Base-by-base conservation (phyloP, 225 moss, liverwort and hornwort species). In the Pleurozium schreberi region DNA sequence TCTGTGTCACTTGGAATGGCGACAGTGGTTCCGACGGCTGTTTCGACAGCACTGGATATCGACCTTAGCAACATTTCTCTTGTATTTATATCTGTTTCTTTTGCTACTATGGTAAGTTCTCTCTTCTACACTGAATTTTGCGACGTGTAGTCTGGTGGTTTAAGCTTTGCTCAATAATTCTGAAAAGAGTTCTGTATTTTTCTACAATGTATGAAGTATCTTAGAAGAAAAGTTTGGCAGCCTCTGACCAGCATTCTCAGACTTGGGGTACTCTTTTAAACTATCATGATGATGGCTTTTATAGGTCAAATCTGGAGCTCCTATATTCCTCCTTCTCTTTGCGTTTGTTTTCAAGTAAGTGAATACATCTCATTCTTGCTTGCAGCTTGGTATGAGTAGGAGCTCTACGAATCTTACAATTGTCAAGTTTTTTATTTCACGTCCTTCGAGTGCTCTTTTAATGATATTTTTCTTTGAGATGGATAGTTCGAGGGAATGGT, bases 261-360 rank as follows among this genome's bases (percentile, higher is more conserved):
- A 30, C 59, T 71, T 74, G 77, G 70, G 65, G 79, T 53, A 59
- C 55, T 88, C 78, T 73, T 81, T 42, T 89, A 86, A 85, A 53
- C 73, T 79, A 79, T n/a, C 49, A 78, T 84, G 61, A 88, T 93
- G 81, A 63, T 86, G 74, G 45, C 47, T 78, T 81, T 83, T 94
- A 84, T 91, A 99, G 98, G 95, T 96, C 84, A 99, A 99, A 93
- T 99, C 99, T 88, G 96, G 96, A 91, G 92, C 96, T 75, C 99
- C 99, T 82, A 96, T 99, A 67, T 99, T 99, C 78, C 92, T 99
- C 30, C 97, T 99, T 33, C 92, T 99, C 86, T 99, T 99, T 85
- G 99, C 99, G 31, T 99, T 99, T 89, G 89, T 96, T 47, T 99
- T 99, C 93, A 97, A 96, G 98, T 99, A 90, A 97, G 98, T 95